phyloP scores from a whole-genome alignment of 805 yeast genomes.

The Candida nonsorbophila region DNA sequence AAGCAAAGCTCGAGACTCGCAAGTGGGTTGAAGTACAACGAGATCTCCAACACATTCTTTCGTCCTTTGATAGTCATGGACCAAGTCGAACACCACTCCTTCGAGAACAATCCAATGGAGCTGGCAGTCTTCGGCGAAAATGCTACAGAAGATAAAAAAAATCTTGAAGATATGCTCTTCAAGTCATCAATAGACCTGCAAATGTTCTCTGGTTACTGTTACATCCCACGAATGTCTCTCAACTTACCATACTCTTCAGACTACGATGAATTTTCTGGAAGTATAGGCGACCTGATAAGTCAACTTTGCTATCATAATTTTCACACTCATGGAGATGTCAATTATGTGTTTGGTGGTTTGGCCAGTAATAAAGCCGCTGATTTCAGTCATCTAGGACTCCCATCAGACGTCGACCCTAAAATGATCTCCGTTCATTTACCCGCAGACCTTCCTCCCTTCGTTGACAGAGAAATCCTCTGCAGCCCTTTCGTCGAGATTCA shows the following conservation, averaged over 20 bases:
- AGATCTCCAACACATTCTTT: too few relatives aligned
- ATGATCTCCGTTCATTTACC: slow-evolving; percentile 33
- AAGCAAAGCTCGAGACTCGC: slow-evolving; percentile 7
- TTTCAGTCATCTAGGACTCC: slow-evolving; percentile 26
- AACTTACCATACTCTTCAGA: too few relatives aligned
- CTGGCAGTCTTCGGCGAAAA: too few relatives aligned
- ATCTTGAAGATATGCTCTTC: too few relatives aligned
- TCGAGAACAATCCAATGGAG: too few relatives aligned
- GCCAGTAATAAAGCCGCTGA: slow-evolving; percentile 10
- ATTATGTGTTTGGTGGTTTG: slow-evolving; percentile 36
- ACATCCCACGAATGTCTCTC: too few relatives aligned
- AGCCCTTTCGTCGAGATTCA: slow-evolving; percentile 42
- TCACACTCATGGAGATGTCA: slow-evolving; percentile 22
- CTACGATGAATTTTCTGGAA: not conserved
- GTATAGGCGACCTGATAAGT: too few relatives aligned
- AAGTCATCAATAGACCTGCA: too few relatives aligned
- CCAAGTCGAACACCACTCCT: slow-evolving; percentile 3
- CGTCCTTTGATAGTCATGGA: slow-evolving; percentile 5
- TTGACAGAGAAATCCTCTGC: slow-evolving; percentile 27
- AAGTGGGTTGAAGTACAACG: slow-evolving; percentile 3
- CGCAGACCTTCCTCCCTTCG: slow-evolving; percentile 33
- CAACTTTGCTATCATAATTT: slow-evolving; percentile 31
- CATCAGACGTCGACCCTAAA: slow-evolving; percentile 19
- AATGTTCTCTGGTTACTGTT: too few relatives aligned
- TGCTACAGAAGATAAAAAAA: too few relatives aligned